A percentile compares a stretch with the other conserved stretches of the same genome.
These are phyloP conservation scores for Starmera quercuum DNA, from an alignment of 805 yeast genomes.

Conservation along the genomic window DNA sequence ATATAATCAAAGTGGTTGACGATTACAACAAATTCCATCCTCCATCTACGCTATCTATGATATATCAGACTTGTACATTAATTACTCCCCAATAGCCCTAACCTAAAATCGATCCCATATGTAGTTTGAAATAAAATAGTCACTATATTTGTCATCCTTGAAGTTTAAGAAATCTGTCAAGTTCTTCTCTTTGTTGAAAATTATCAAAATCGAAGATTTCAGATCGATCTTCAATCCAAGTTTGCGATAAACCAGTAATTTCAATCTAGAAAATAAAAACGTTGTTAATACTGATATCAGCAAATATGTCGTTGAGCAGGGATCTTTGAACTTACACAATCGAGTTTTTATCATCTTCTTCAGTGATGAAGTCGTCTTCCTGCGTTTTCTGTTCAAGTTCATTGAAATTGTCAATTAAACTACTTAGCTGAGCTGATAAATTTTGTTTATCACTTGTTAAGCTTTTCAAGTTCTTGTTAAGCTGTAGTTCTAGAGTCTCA, in stretches of 20 bases:
- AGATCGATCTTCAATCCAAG: slow-evolving; percentile 48
- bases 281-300: slow-evolving; percentile 5
- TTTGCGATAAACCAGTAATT: slow-evolving; percentile 51
- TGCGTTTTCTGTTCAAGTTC: slow-evolving; percentile 26
- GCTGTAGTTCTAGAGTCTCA: slow-evolving; percentile 39
- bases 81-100: no score
- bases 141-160: slow-evolving; percentile 45
- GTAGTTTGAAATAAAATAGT: slow-evolving; percentile 64
- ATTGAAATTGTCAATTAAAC: slow-evolving; percentile 28
- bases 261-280: slow-evolving; percentile 22
- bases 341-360: slow-evolving; percentile 32
- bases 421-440: slow-evolving; percentile 28
- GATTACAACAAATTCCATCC: no score
- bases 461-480: slow-evolving; percentile 47
- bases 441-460: slow-evolving; percentile 35
- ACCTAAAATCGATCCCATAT: slow-evolving; percentile 63
- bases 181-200: slow-evolving; percentile 40
- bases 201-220: slow-evolving; percentile 34
- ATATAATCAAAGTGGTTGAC: no score
- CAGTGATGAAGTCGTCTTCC: slow-evolving; percentile 18
- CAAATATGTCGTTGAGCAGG: no score
- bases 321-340: slow-evolving; percentile 22
- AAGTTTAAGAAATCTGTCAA: slow-evolving; percentile 43
- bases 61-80: no score
- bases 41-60: no score